Evolutionary conservation across 2,329 filamentous ascomycete species (phyloP), one percentile per base, ranked within the genome.

Genomic region (Nigrospora oryzae): DNA sequence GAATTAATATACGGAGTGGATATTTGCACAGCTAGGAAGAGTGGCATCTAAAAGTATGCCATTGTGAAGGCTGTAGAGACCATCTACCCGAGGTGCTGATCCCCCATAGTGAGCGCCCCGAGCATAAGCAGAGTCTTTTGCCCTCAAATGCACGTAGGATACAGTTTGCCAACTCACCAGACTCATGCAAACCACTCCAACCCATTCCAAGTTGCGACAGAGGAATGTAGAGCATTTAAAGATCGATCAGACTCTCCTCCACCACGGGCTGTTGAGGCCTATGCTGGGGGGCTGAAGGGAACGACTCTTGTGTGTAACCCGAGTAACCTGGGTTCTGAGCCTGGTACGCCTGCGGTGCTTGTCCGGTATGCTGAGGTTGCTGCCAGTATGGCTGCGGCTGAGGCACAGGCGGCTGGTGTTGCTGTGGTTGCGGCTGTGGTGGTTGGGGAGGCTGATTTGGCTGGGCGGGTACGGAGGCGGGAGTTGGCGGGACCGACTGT

Each of bases 171-270:
- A 7, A 28, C 10, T 28, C 5, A 28, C 10, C 7, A 28, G 23
- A 10, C 23, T 28, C 5, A 10, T 10, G 8, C 23, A 28, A 6
- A 28, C 5, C 4, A 10, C 23, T 7, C 7, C 23, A 10, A 2
- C 23, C 23, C 5, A 2, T 28, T 28, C 23, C 23, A 28, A 28
- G 23, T 7, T 28, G 23, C 23, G 5, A 10, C 23, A 28, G 23
- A 6, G 10, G 5, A 6, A 10, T 10, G 4, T 10, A 28, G 8
- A 28, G 23, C 23, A 28, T 28, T 52, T 45, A 90, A 49, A 91
- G 71, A 63, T 93, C 87, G 63, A 93, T 93, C 56, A 93, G 65
- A 47, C 81, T 84, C 64, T 91, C 87, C 63, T 91, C 86, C 39
- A 84, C 74, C 1, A 69, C 74, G 13, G 75, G 76, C 55, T 72